Percentiles rank a stretch among this genome's conserved stretches.
Evolutionary conservation across 225 moss, liverwort and hornwort genomes (phyloP).

Genomic region (Lunularia cruciata): DNA sequence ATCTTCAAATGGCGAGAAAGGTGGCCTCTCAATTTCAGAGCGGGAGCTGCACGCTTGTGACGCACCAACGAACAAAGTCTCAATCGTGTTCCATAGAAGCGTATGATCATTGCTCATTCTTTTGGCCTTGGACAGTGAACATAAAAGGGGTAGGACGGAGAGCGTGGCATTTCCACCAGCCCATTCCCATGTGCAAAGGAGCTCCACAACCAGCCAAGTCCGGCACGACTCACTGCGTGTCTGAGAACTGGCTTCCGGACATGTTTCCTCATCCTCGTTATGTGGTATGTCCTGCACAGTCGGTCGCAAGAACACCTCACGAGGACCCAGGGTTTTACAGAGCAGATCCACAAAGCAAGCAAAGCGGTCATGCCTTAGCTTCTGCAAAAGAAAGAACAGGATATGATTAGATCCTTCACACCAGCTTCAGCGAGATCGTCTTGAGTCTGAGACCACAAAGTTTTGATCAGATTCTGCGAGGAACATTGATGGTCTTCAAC

Average conservation of each 20-base stretch:
- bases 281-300: slow-evolving; percentile 18
- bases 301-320: slow-evolving; percentile 56
- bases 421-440: neutral
- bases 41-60: slow-evolving; percentile 31
- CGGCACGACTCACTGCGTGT: slow-evolving; percentile 30
- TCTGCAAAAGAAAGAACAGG: slow-evolving; percentile 38
- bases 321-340: slow-evolving; percentile 56
- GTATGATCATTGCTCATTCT: slow-evolving; percentile 37
- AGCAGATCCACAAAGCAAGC: slow-evolving; percentile 67
- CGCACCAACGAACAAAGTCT: slow-evolving; percentile 60
- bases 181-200: slow-evolving; percentile 91
- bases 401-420: neutral
- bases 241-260: slow-evolving; percentile 10
- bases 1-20: slow-evolving; percentile 26
- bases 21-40: neutral
- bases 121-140: slow-evolving; percentile 43
- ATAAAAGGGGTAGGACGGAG: slow-evolving; percentile 62
- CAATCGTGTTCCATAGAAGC: slow-evolving; percentile 56
- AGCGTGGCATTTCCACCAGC: slow-evolving; percentile 57
- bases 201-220: slow-evolving; percentile 80
- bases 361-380: slow-evolving; percentile 60
- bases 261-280: slow-evolving; percentile 3
- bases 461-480: too few species aligned
- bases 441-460: too few species aligned
- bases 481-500: too few species aligned